Evolutionary conservation across 2,329 filamentous ascomycete genomes (phyloP).

Genomic region (Dactylonectria macrodidyma): DNA sequence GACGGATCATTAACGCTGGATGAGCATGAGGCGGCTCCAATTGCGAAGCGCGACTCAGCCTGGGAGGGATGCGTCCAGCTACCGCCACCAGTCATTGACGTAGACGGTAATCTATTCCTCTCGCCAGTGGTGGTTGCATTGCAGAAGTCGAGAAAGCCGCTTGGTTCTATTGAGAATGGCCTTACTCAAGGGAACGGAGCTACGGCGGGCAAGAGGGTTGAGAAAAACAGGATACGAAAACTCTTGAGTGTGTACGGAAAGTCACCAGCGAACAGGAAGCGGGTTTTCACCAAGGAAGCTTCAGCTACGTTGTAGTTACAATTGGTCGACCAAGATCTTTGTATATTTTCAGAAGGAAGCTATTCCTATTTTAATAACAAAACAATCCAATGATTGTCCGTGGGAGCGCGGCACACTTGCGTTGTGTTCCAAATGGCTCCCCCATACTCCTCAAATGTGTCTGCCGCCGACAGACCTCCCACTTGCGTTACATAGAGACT

Average conservation of each 20-base stretch:
- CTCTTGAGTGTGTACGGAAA: slow-evolving; percentile 27
- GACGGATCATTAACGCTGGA: slow-evolving; percentile 42
- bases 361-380: neutral
- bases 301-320: slow-evolving; percentile 12
- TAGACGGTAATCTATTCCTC: slow-evolving; percentile 28
- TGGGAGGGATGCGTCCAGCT: slow-evolving; percentile 47
- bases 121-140: slow-evolving; percentile 38
- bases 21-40: slow-evolving; percentile 34
- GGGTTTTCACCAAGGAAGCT: slow-evolving; percentile 13
- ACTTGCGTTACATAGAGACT: neutral
- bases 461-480: neutral
- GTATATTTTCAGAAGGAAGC: neutral
- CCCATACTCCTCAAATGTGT: slow-evolving; percentile 4
- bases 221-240: slow-evolving; percentile 16
- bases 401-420: neutral
- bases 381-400: neutral
- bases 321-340: neutral
- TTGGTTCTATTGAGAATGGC: slow-evolving; percentile 27
- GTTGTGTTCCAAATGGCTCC: neutral
- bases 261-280: slow-evolving; percentile 15
- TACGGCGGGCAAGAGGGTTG: neutral
- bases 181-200: slow-evolving; percentile 11
- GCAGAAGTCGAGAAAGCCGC: slow-evolving; percentile 27
- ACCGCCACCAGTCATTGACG: slow-evolving; percentile 43
- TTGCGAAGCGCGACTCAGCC: slow-evolving; percentile 4